Evolutionary conservation across 2,329 filamentous ascomycete species (phyloP).

Genomic region (Rhynchosporium secalis): DNA sequence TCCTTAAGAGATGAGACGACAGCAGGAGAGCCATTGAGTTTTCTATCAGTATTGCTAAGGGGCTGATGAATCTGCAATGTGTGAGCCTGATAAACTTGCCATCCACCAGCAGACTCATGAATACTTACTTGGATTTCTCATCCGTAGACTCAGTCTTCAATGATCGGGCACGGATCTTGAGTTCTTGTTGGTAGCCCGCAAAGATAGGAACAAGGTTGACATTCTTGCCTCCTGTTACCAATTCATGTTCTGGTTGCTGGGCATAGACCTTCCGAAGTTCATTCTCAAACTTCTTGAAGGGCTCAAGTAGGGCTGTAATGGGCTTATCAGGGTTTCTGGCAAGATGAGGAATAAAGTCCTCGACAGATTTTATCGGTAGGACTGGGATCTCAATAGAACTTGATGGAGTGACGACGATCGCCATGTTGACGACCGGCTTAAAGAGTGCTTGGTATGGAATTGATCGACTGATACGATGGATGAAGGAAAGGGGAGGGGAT

Average conservation of each 20-base stretch:
- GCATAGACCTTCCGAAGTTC: slow-evolving; percentile 67
- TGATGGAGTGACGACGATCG: slow-evolving; percentile 2
- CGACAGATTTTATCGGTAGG: slow-evolving; percentile 32
- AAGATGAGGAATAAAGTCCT: slow-evolving; percentile 50
- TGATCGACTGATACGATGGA: neutral
- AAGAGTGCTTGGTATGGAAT: neutral
- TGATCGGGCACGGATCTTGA: slow-evolving; percentile 64
- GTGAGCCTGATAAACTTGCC: neutral
- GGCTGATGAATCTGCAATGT: slow-evolving; percentile 59
- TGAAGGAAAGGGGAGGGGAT: neutral
- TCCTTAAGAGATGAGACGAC: slow-evolving; percentile 66
- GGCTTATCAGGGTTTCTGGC: slow-evolving; percentile 53
- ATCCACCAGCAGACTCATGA: neutral
- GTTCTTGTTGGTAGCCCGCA: slow-evolving; percentile 52
- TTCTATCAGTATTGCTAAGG: slow-evolving; percentile 61
- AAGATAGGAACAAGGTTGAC: slow-evolving; percentile 70
- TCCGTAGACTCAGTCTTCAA: slow-evolving; percentile 56
- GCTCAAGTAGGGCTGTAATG: slow-evolving; percentile 59
- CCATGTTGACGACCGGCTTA: slow-evolving; percentile 10
- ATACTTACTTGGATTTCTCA: slow-evolving; percentile 51
- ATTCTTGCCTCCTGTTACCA: slow-evolving; percentile 52
- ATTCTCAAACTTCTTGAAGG: slow-evolving; percentile 68
- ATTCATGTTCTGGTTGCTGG: slow-evolving; percentile 62
- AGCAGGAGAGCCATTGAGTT: slow-evolving; percentile 62
- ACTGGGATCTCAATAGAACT: slow-evolving; percentile 31